phyloP scores from a whole-genome alignment of 1,284 basidiomycete genomes.

The Puccinia novopanici region DNA sequence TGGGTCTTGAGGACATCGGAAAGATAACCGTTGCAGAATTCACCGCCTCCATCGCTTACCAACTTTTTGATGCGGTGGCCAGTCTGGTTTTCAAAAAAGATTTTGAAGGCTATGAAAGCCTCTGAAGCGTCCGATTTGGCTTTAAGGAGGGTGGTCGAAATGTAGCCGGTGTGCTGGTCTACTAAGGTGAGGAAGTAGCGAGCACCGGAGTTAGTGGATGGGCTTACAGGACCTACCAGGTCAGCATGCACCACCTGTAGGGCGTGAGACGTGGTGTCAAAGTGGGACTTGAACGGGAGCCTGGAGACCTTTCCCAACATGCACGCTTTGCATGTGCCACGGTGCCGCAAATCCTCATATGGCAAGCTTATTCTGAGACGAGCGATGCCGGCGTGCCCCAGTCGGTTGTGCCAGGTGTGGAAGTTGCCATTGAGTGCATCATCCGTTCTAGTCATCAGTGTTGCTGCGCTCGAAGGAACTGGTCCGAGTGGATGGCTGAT shows the following conservation, averaged over 20 bases:
- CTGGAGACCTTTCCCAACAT: neutral
- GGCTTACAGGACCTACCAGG: neutral
- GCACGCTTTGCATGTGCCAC: neutral
- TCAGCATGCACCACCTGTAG: neutral
- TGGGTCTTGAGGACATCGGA: no score
- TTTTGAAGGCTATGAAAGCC: neutral
- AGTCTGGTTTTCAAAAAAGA: constrained; percentile 11
- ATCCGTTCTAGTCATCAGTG: no score
- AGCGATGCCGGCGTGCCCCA: neutral
- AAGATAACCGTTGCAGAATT: no score
- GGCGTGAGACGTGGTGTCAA: neutral
- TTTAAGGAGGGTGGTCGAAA: neutral
- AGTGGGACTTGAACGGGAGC: neutral
- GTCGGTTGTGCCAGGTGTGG: neutral
- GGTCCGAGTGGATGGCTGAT: neutral
- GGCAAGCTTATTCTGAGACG: neutral
- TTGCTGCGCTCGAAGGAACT: neutral
- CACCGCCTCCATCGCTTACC: neutral
- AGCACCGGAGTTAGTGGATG: neutral
- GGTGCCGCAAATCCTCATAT: neutral
- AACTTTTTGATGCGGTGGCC: neutral
- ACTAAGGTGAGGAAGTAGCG: neutral
- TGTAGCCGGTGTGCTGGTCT: no score
- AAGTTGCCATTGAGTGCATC: neutral
- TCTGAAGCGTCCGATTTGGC: neutral